phyloP scores from a whole-genome alignment of 345 rosid species.

The Heritiera fomes region DNA sequence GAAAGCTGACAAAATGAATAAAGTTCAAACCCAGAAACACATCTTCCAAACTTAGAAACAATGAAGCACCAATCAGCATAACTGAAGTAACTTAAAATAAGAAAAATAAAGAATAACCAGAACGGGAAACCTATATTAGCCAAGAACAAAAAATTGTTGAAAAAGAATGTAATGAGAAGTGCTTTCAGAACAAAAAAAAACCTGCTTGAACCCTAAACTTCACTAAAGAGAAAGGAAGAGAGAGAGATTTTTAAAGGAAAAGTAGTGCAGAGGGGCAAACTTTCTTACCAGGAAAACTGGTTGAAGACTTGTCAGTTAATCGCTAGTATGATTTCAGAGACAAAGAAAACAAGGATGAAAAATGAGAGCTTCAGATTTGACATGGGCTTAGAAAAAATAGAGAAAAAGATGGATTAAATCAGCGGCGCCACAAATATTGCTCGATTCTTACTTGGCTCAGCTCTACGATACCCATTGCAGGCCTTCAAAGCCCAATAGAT shows the following conservation, averaged over 20 bases:
- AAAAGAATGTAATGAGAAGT: conserved; percentile 11
- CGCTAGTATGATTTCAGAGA: background rate
- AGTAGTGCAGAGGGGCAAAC: background rate
- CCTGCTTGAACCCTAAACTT: background rate
- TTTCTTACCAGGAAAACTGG: background rate
- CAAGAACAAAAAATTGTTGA: background rate
- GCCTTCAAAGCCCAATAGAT: no score
- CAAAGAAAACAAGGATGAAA: no score
- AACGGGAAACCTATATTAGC: background rate
- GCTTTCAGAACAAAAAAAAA: background rate
- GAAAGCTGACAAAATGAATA: background rate
- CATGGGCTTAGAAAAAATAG: background rate
- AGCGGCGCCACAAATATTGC: background rate
- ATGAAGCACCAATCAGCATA: background rate
- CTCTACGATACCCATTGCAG: no score
- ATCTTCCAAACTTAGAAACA: background rate
- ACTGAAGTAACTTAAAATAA: background rate
- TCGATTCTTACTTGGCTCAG: no score
- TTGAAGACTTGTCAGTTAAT: no score
- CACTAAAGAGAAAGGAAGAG: background rate
- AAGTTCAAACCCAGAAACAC: background rate
- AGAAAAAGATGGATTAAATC: no score
- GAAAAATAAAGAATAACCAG: background rate
- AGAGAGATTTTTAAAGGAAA: background rate
- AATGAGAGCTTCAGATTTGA: background rate